Conservation (phyloP, 148 eudicot species). For the Nepenthes gracilis region DNA sequence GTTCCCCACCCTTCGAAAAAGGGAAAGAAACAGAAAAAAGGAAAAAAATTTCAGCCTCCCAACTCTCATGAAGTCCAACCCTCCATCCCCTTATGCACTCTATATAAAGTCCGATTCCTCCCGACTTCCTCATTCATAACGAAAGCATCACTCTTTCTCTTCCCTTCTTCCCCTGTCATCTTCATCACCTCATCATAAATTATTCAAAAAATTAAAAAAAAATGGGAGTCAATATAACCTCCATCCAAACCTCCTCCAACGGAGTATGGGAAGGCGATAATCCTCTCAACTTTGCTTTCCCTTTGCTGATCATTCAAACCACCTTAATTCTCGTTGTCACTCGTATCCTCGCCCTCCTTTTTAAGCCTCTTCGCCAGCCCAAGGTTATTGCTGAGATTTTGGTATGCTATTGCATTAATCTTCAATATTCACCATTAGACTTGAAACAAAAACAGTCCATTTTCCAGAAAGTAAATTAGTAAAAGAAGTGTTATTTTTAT, state of each 20-base stretch:
- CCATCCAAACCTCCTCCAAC: conserved; percentile 28
- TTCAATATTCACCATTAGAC: not conserved
- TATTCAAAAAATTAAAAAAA: too few species aligned
- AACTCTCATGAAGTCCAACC: too few species aligned
- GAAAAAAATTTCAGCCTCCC: too few species aligned
- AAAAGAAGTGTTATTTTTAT: too few species aligned
- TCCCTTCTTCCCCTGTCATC: not conserved
- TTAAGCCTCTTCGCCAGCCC: conserved; percentile 49
- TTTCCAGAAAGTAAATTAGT: too few species aligned
- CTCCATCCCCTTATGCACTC: too few species aligned
- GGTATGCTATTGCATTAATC: conserved; percentile 12
- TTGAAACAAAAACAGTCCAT: too few species aligned
- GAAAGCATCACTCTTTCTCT: too few species aligned
- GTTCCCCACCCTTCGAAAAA: too few species aligned
- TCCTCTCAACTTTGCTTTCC: conserved; percentile 34
- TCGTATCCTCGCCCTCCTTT: conserved; percentile 25
- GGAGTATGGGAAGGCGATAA: conserved; percentile 36
- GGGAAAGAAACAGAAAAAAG: too few species aligned
- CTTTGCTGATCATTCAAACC: conserved; percentile 37
- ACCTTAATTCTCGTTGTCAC: conserved; percentile 25
- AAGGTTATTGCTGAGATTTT: conserved; percentile 49
- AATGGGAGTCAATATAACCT: conserved; percentile 19
- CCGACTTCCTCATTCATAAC: too few species aligned
- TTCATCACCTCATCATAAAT: not conserved
- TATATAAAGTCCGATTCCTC: too few species aligned